Evolutionary conservation across 2,329 filamentous ascomycete genomes (phyloP), one percentile per base, ranked within the genome.

Genomic region (Zymoseptoria passerinii): DNA sequence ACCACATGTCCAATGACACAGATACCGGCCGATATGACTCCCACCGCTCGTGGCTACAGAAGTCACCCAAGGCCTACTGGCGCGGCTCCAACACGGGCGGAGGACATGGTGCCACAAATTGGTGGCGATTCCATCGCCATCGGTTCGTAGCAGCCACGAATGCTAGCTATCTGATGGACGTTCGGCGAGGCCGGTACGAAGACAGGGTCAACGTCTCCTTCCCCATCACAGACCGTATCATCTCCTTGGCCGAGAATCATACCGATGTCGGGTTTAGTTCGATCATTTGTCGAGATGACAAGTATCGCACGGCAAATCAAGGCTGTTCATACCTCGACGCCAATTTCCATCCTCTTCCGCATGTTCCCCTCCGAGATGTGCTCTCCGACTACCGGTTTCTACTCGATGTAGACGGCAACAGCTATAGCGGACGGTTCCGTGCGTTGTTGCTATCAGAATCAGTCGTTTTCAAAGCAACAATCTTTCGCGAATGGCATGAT

Each of bases 401-500:
- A 1, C 83, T 87, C 0, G 89, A 94, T 69, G 81, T 92, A 57
- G 89, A 92, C 71, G 89, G 89, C 1, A 84, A 85, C 64, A 70
- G 67, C 16, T 76, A 75, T 65, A 72, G 67, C 13, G 74, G 73
- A 7, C 70, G 75, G 13, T 76, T 74, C 55, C 68, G 70, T 7
- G 69, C 66, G 0, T 90, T 92, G 70, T 75, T 92, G 23, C 78
- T 81, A 35, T 88, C 83, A 28, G 88, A 83, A 1, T 85, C 82
- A 16, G 72, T 92, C 8, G 87, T 87, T 0, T 83, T 94, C 74
- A 94, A 92, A 74, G 83, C 86, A 5, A 90, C 89, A 0, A 76
- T 92, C 20, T 94, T 86, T 74, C 80, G 82, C 19, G 89, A 94
- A 71, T 94, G 89, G 89, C 89, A 92, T 68, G 88, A 92, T 70